Evolutionary conservation across 768 basidiomycete species (phyloP).

Genomic region (Pleurotus djamor): DNA sequence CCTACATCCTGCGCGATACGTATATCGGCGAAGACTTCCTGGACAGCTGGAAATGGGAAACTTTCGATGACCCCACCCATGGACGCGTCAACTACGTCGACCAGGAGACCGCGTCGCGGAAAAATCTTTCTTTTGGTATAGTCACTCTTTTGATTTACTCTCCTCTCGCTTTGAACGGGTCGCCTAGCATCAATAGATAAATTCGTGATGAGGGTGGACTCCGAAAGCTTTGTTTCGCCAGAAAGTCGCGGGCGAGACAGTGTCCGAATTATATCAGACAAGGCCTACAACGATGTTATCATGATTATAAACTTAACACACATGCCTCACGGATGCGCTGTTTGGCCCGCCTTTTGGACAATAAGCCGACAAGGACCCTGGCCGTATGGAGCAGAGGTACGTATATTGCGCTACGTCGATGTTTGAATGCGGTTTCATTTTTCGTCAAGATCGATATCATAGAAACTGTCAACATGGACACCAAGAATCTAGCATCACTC

Average conservation of each 20-base stretch:
- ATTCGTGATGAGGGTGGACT: conserved; percentile 61
- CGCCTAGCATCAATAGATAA: conserved; percentile 30
- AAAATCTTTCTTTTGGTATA: conserved; percentile 46
- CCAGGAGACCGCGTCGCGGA: conserved; percentile 31
- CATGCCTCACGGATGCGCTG: conserved; percentile 59
- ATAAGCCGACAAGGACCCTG: conserved; percentile 48
- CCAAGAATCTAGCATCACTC: conserved; percentile 46
- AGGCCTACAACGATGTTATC: conserved; percentile 42
- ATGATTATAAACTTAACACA: conserved; percentile 52
- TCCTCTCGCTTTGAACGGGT: background rate
- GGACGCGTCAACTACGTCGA: conserved; percentile 63
- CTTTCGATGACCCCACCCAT: conserved; percentile 57
- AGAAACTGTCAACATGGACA: conserved; percentile 47
- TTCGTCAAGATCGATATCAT: conserved; percentile 5
- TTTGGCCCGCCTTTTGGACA: conserved; percentile 70
- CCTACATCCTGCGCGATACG: conserved; percentile 16
- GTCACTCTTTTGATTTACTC: conserved; percentile 6
- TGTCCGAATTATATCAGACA: conserved; percentile 46
- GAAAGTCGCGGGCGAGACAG: conserved; percentile 51
- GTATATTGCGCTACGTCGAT: background rate
- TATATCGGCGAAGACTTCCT: conserved; percentile 38
- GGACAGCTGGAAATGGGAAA: conserved; percentile 46
- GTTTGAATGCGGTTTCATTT: background rate
- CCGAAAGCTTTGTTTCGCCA: conserved; percentile 29
- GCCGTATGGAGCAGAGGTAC: conserved; percentile 58